Percentiles rank a stretch among this genome's conserved stretches.
These are phyloP conservation scores for Pyricularia sp. DNA, from an alignment of 2,329 filamentous ascomycete species.

Conservation along the genomic window DNA sequence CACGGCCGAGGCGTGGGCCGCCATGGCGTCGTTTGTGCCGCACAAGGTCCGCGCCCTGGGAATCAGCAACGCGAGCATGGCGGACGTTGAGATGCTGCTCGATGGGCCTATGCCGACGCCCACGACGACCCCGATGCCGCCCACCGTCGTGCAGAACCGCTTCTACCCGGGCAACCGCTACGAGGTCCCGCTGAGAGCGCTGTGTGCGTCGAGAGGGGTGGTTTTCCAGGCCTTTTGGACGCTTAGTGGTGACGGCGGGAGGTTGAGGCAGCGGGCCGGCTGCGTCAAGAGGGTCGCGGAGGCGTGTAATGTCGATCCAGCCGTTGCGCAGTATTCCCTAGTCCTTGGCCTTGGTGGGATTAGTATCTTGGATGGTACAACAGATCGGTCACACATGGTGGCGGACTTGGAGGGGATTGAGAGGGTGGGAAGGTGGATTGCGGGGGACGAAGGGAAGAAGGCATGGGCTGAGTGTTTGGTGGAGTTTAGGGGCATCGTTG, in stretches of 20 bases:
- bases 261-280: slow-evolving; percentile 28
- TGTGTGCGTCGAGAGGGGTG: slow-evolving; percentile 29
- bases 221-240: slow-evolving; percentile 48
- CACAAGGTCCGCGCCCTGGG: slow-evolving; percentile 56
- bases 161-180: slow-evolving; percentile 53
- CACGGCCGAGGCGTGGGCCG: slow-evolving; percentile 55
- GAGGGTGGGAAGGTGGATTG: slow-evolving; percentile 29
- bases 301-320: slow-evolving; percentile 22
- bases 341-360: slow-evolving; percentile 35
- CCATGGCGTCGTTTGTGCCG: slow-evolving; percentile 59
- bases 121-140: slow-evolving; percentile 15
- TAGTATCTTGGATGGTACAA: slow-evolving; percentile 34
- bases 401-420: slow-evolving; percentile 36
- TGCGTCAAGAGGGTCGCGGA: slow-evolving; percentile 38
- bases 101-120: slow-evolving; percentile 20
- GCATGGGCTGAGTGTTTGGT: slow-evolving; percentile 38
- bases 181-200: slow-evolving; percentile 49
- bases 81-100: slow-evolving; percentile 44
- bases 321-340: slow-evolving; percentile 37
- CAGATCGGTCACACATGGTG: slow-evolving; percentile 36
- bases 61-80: slow-evolving; percentile 63
- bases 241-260: slow-evolving; percentile 33
- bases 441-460: slow-evolving; percentile 13
- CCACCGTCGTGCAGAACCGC: slow-evolving; percentile 65
- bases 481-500: slow-evolving; percentile 31